Evolutionary conservation across 2,329 filamentous ascomycete species (phyloP).

Genomic region (Talaromyces pinophilus): DNA sequence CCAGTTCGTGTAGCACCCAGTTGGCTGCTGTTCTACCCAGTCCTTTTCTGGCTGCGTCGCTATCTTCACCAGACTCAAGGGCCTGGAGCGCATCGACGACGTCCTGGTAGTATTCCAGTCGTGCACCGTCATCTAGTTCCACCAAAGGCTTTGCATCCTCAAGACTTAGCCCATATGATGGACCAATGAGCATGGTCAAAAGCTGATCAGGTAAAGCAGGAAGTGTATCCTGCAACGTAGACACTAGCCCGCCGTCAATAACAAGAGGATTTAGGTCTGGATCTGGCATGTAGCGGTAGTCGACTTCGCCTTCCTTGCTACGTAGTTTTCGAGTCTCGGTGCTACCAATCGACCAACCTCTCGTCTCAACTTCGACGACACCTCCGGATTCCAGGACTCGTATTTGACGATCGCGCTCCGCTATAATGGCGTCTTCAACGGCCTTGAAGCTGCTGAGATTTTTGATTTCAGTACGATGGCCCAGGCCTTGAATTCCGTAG

Average conservation of each 20-base stretch:
- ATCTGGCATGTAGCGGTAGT: conserved; percentile 98
- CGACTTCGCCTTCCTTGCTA: conserved; percentile 94
- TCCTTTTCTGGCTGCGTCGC: conserved; percentile 32
- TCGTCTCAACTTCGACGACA: conserved; percentile 77
- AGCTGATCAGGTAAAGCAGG: conserved; percentile 73
- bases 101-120: conserved; percentile 73
- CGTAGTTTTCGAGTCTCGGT: conserved; percentile 78
- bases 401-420: conserved; percentile 89
- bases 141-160: conserved; percentile 85
- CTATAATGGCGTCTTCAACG: conserved; percentile 89
- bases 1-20: conserved; percentile 75
- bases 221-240: conserved; percentile 62
- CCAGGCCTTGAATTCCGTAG: conserved; percentile 63
- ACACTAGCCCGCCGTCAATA: conserved; percentile 69
- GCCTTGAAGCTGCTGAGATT: conserved; percentile 94
- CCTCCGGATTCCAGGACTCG: conserved; percentile 73
- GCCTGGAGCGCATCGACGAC: conserved; percentile 42
- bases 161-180: conserved; percentile 66
- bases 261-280: conserved; percentile 81
- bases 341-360: conserved; percentile 85
- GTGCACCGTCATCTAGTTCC: conserved; percentile 72
- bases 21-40: conserved; percentile 59
- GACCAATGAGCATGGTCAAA: conserved; percentile 60
- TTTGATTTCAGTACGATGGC: conserved; percentile 94
- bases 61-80: conserved; percentile 28